phyloP scores from a whole-genome alignment of 768 basidiomycete species.

The Clitopilus passeckerianus region DNA sequence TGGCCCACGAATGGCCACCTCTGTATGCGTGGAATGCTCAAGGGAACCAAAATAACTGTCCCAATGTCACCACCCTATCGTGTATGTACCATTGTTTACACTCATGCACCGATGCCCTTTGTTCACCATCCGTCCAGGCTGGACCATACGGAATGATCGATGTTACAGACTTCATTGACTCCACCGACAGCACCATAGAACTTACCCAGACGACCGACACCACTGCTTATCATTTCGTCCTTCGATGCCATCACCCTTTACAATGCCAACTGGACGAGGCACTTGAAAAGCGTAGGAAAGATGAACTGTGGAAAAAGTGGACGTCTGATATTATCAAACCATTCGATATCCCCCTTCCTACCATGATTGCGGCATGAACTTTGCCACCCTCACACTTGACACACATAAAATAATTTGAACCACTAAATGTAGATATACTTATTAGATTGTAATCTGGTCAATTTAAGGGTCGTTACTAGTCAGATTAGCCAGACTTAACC shows the following conservation, averaged over 20 bases:
- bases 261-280: conserved; percentile 33
- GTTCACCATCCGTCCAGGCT: conserved; percentile 22
- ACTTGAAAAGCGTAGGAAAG: conserved; percentile 21
- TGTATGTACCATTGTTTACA: conserved; percentile 17
- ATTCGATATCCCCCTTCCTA: conserved; percentile 19
- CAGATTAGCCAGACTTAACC: neutral
- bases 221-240: conserved; percentile 38
- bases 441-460: neutral
- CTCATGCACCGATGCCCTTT: neutral
- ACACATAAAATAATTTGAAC: too few relatives aligned
- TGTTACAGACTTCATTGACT: conserved; percentile 36
- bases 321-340: conserved; percentile 26
- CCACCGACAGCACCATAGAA: conserved; percentile 37
- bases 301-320: conserved; percentile 39
- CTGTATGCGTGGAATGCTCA: conserved; percentile 27
- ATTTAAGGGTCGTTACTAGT: neutral
- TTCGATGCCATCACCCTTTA: conserved; percentile 49
- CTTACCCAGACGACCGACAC: conserved; percentile 38
- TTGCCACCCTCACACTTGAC: neutral
- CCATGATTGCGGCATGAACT: neutral
- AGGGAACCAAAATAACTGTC: conserved; percentile 20
- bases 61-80: conserved; percentile 38
- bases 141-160: conserved; percentile 48
- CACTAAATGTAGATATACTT: neutral
- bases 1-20: conserved; percentile 39